phyloP scores from a whole-genome alignment of 179 eudicot genomes.

The Beta lomatogona region DNA sequence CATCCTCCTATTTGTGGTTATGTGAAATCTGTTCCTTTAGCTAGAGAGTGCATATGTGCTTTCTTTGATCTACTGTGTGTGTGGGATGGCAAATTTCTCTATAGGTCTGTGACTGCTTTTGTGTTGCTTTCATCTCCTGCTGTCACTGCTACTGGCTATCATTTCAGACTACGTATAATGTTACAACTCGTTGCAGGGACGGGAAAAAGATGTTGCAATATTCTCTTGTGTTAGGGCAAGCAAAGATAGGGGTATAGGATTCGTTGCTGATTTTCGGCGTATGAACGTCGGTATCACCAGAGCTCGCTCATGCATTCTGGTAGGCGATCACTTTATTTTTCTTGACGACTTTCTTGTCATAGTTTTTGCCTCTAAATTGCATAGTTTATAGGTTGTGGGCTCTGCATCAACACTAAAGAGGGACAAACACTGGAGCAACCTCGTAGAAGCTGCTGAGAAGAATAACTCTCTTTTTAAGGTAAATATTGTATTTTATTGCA shows the following conservation, averaged over 20 bases:
- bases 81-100: background rate
- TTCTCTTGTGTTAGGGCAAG: slow-evolving; percentile 95
- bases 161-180: background rate
- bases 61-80: background rate
- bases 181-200: slow-evolving; percentile 55
- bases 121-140: background rate
- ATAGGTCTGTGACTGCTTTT: background rate
- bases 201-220: slow-evolving; percentile 96
- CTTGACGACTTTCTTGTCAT: background rate
- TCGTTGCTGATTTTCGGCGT: slow-evolving; percentile 79
- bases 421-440: slow-evolving; percentile 83
- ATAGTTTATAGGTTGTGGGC: slow-evolving; percentile 70
- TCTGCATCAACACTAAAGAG: slow-evolving; percentile 74
- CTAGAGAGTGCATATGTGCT: background rate
- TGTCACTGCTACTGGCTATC: background rate
- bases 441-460: slow-evolving; percentile 70
- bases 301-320: slow-evolving; percentile 89
- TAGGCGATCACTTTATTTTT: slow-evolving; percentile 28
- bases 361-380: slow-evolving; percentile 14
- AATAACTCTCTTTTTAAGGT: slow-evolving; percentile 67
- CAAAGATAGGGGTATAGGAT: slow-evolving; percentile 72
- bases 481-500: background rate
- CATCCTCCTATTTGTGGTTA: background rate
- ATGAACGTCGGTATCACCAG: slow-evolving; percentile 99
- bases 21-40: background rate